A percentile compares a stretch with the other conserved stretches of the same genome.
These are phyloP conservation scores for Annona cherimola DNA, from an alignment of 164 flowering plant genomes.

Conservation along the genomic window DNA sequence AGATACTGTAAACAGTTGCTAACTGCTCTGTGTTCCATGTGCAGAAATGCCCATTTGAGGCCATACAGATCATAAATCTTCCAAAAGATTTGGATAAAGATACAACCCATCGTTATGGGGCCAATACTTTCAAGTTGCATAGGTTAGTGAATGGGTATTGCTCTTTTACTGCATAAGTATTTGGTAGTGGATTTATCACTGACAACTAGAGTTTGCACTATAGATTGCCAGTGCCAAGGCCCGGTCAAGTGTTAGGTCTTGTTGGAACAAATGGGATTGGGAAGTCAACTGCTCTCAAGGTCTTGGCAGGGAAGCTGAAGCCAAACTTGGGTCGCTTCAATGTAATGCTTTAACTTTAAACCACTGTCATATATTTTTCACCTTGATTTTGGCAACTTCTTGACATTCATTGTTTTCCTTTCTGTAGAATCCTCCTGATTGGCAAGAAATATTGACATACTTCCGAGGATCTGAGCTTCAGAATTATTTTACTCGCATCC, in stretches of 20 bases:
- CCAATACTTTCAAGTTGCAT: conserved; percentile 93
- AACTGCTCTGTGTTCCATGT: conserved; percentile 10
- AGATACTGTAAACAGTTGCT: background rate
- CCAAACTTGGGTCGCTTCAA: conserved; percentile 96
- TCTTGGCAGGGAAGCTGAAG: conserved; percentile 93
- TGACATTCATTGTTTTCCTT: background rate
- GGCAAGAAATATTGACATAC: conserved; percentile 95
- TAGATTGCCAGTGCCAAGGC: conserved; percentile 98
- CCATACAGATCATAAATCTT: conserved; percentile 87
- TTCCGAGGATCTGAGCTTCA: conserved; percentile 97
- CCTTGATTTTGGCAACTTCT: background rate
- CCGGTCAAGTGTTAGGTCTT: conserved; percentile 97
- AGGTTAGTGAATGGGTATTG: conserved; percentile 39
- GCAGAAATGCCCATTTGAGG: conserved; percentile 98
- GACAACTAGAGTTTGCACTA: conserved; percentile 1
- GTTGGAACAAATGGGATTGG: conserved; percentile 99
- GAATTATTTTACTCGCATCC: conserved; percentile 91
- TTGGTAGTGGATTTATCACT: background rate
- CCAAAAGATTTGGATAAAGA: conserved; percentile 95
- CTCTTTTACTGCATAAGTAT: background rate
- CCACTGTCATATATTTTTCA: background rate
- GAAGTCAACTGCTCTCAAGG: conserved; percentile 96
- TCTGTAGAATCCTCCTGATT: conserved; percentile 95
- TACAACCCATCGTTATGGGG: conserved; percentile 97
- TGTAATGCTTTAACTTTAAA: conserved; percentile 31